phyloP scores from a whole-genome alignment of 177 flowering plant species.

The Vitis hybrid region DNA sequence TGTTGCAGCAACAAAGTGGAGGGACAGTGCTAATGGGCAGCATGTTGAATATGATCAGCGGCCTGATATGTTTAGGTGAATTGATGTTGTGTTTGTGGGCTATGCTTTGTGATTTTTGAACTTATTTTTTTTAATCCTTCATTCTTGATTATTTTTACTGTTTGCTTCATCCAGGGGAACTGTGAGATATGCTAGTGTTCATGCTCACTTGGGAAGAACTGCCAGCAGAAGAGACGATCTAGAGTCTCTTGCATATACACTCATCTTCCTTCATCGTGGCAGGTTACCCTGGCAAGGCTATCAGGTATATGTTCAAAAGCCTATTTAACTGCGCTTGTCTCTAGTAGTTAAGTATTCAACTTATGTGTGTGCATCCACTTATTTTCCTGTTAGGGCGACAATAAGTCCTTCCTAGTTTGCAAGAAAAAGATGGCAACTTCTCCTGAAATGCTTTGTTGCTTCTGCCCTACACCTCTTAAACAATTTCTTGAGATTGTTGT shows the following conservation, averaged over 20 bases:
- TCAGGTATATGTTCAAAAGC: slow-evolving; percentile 46
- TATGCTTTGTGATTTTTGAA: neutral
- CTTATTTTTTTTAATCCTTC: neutral
- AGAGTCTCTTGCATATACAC: slow-evolving; percentile 91
- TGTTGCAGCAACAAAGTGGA: slow-evolving; percentile 91
- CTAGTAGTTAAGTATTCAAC: neutral
- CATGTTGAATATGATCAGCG: slow-evolving; percentile 99
- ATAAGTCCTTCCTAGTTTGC: slow-evolving; percentile 85
- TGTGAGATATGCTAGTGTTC: slow-evolving; percentile 88
- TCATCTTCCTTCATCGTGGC: slow-evolving; percentile 77
- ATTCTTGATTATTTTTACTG: neutral
- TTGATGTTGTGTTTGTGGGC: neutral
- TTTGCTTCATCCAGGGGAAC: slow-evolving; percentile 59
- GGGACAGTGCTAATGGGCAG: slow-evolving; percentile 57
- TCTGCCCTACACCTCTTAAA: slow-evolving; percentile 76
- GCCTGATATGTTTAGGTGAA: slow-evolving; percentile 93
- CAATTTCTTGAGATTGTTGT: slow-evolving; percentile 84
- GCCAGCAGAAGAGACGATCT: slow-evolving; percentile 96
- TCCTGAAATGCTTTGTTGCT: slow-evolving; percentile 79
- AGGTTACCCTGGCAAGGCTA: slow-evolving; percentile 93
- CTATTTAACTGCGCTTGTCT: neutral
- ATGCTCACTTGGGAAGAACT: slow-evolving; percentile 94
- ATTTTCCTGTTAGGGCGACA: slow-evolving; percentile 58
- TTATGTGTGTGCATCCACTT: neutral
- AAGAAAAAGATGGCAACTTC: slow-evolving; percentile 90